Base-by-base conservation (phyloP, 2,329 filamentous ascomycete species). In the Penicillium digitatum region DNA sequence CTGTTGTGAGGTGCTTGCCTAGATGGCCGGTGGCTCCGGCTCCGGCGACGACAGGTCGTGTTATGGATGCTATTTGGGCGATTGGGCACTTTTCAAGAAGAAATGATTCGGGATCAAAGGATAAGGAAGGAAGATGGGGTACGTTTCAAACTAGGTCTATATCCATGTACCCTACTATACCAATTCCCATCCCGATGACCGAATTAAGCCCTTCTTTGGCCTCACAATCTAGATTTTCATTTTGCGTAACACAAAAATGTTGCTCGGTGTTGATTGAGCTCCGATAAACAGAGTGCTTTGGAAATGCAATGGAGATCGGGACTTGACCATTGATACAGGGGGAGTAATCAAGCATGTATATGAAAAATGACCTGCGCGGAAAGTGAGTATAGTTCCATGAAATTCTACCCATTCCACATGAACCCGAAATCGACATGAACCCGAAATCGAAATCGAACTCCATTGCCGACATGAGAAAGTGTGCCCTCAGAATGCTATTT, bases 21-120 rank as follows among this genome's bases (percentile, higher is more conserved):
- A 52, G 43, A 12, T 52, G 35, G 0, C 50, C 42, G n/a, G 66
- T 66, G 10, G 63, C 63, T n/a, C 66, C 65, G 10, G 63, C 65
- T 20, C 68, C 64, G 12, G 66, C 66, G 43, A 69, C 52, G 12
- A 56, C 45, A 38, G 59, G 58, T 14, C 47, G 32, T 18, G 40
- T 40, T 24, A 27, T 9, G 10, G 34, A 38, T 24, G 35, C 9
- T 43, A 48, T 52, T 6, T 31, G 20, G 22, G n/a, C 12, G 16
- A 10, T 38, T 14, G 16, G 14, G 11, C 14, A 34, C 22, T 3
- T 1, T 12, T 8, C 12, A 20, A 31, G 14, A 18, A 32, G 3
- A 32, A 14, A 26, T 5, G 29, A 5, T 27, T 3, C n/a, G 12
- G 26, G n/a, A 31, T 20, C 1, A 9, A 31, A 39, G 3, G 18